A percentile compares a stretch with the other conserved stretches of the same genome.
phyloP scores from a whole-genome alignment of 2,329 filamentous ascomycete species.

The Parascedosporium putredinis region DNA sequence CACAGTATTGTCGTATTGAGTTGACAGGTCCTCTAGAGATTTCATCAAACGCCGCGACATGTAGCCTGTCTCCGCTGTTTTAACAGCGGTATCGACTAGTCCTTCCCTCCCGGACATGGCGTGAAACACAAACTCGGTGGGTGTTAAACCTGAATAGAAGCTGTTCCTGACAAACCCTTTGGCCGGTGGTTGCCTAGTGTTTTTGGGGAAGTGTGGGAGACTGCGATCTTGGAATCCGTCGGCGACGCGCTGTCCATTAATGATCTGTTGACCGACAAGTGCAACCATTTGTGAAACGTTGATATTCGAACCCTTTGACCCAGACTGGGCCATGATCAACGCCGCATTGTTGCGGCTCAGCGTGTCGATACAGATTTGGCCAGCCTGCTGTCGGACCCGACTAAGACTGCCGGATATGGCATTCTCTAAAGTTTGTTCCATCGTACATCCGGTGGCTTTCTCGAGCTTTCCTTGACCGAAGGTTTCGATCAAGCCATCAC shows the following conservation, averaged over 20 bases:
- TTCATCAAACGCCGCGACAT: conserved; percentile 99
- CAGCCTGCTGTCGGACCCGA: conserved; percentile 82
- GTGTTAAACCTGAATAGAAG: conserved; percentile 85
- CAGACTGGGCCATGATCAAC: conserved; percentile 92
- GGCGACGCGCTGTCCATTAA: conserved; percentile 80
- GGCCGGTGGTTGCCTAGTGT: conserved; percentile 79
- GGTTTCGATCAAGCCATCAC: conserved; percentile 70
- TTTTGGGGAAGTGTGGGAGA: conserved; percentile 90
- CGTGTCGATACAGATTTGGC: conserved; percentile 80
- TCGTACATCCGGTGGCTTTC: conserved; percentile 79
- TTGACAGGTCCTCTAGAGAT: conserved; percentile 87
- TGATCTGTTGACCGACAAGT: conserved; percentile 95
- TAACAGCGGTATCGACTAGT: conserved; percentile 96
- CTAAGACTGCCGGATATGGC: conserved; percentile 83
- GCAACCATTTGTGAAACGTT: conserved; percentile 99
- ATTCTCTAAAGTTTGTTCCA: conserved; percentile 87
- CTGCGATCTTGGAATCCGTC: conserved; percentile 96
- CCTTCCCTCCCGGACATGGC: conserved; percentile 97
- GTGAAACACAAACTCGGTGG: conserved; percentile 95
- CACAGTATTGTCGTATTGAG: conserved; percentile 89
- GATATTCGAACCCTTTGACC: conserved; percentile 93
- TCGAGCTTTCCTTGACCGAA: conserved; percentile 74
- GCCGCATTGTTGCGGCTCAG: conserved; percentile 88
- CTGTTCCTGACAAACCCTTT: conserved; percentile 97
- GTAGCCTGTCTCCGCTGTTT: conserved; percentile 97